phyloP scores from a whole-genome alignment of 2,329 filamentous ascomycete species.

The Plectosphaerella cucumerina region DNA sequence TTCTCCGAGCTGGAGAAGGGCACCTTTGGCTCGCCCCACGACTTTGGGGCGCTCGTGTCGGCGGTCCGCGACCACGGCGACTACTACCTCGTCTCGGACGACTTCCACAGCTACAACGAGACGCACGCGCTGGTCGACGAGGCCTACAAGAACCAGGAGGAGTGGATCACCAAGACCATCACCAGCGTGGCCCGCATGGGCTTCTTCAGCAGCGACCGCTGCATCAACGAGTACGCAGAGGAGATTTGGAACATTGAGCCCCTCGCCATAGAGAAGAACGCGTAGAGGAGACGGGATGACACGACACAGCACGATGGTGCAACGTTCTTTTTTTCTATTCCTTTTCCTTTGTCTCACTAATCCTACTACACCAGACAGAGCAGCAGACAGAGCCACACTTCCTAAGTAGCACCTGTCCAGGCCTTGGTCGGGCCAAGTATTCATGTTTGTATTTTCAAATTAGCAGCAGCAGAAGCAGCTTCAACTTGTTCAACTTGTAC shows the following conservation, averaged over 20 bases:
- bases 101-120: conserved; percentile 92
- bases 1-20: conserved; percentile 78
- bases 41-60: conserved; percentile 79
- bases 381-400: too few species aligned
- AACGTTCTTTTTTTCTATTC: too few species aligned
- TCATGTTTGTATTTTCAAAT: too few species aligned
- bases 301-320: too few species aligned
- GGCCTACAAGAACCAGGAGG: conserved; percentile 85
- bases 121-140: conserved; percentile 90
- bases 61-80: conserved; percentile 91
- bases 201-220: conserved; percentile 92
- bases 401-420: too few species aligned
- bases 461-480: too few species aligned
- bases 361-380: too few species aligned
- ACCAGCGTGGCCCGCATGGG: conserved; percentile 89
- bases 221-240: conserved; percentile 96
- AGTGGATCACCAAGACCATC: conserved; percentile 90
- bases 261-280: conserved; percentile 38
- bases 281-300: conserved; percentile 5
- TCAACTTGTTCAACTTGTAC: too few species aligned
- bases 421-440: too few species aligned
- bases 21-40: conserved; percentile 72
- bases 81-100: conserved; percentile 96
- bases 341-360: too few species aligned
- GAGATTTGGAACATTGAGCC: conserved; percentile 97